Conservation (phyloP, 148 eudicot genomes). For the Suaeda aralocaspica region DNA sequence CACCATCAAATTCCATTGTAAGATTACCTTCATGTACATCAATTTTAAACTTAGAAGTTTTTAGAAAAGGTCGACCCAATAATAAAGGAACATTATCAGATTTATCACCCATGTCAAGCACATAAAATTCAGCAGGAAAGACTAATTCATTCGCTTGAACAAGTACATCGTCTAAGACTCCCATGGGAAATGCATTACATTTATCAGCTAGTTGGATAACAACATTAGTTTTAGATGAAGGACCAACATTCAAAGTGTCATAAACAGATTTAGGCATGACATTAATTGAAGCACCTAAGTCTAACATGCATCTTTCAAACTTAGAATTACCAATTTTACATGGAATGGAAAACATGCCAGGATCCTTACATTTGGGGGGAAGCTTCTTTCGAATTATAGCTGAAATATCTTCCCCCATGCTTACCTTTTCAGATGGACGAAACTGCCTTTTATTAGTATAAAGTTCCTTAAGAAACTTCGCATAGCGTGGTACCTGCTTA, state of each 20-base stretch:
- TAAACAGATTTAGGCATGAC: background rate
- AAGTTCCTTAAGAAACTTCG: conserved; percentile 5
- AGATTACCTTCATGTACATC: conserved; percentile 15
- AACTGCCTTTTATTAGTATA: conserved; percentile 10
- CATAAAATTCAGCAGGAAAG: conserved; percentile 20
- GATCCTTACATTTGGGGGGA: conserved; percentile 12
- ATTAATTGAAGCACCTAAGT: conserved; percentile 22
- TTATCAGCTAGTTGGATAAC: conserved; percentile 24
- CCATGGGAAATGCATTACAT: conserved; percentile 15
- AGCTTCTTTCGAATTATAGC: conserved; percentile 4
- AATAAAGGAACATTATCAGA: background rate
- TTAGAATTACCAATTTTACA: background rate
- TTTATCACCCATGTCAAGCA: conserved; percentile 17
- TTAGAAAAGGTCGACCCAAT: background rate
- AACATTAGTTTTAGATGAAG: background rate
- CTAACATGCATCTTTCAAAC: conserved; percentile 4
- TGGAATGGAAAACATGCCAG: background rate
- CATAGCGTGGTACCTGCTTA: background rate
- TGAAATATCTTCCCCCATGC: conserved; percentile 11
- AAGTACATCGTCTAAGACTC: conserved; percentile 17
- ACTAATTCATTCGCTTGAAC: conserved; percentile 8
- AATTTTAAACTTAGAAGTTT: background rate
- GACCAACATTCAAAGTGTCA: conserved; percentile 3
- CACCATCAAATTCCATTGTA: conserved; percentile 18
- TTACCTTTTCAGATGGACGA: background rate